Percentiles rank a stretch among this genome's conserved stretches.
These are phyloP conservation scores for Crithidia fasciculata DNA, from an alignment of 208 protist genomes.

Conservation along the genomic window DNA sequence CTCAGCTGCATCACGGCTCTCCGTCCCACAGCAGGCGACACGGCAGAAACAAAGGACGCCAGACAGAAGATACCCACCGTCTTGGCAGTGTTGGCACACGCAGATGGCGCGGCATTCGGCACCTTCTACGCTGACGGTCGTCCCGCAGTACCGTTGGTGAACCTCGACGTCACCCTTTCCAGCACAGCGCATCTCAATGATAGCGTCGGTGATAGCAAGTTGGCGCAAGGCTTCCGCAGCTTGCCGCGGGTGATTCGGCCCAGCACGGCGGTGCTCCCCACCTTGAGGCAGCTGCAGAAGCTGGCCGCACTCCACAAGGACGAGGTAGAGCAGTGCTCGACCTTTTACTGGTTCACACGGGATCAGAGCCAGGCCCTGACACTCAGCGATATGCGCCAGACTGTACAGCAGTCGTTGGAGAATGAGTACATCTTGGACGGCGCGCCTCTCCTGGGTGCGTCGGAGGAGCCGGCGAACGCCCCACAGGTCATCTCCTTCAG, in stretches of 20 bases:
- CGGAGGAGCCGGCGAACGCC: background rate
- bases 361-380: conserved; percentile 4
- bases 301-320: conserved; percentile 13
- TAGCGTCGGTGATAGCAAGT: background rate
- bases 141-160: conserved; percentile 33
- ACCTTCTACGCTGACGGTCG: conserved; percentile 37
- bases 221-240: no score
- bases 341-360: conserved; percentile 28
- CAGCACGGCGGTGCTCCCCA: background rate
- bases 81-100: conserved; percentile 47
- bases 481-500: conserved; percentile 30
- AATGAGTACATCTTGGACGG: background rate
- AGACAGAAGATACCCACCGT: conserved; percentile 17
- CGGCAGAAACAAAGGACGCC: background rate
- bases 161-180: conserved; percentile 20
- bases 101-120: conserved; percentile 42
- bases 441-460: background rate
- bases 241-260: background rate
- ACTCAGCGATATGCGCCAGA: background rate
- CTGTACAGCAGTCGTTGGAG: no score
- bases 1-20: conserved; percentile 29
- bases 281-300: conserved; percentile 18
- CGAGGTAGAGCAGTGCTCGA: conserved; percentile 19
- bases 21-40: background rate
- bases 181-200: background rate